Percentiles rank a stretch among this genome's conserved stretches.
Conservation (phyloP, 129 eudicot genomes). For the Rutidosis leptorrhynchoides region DNA sequence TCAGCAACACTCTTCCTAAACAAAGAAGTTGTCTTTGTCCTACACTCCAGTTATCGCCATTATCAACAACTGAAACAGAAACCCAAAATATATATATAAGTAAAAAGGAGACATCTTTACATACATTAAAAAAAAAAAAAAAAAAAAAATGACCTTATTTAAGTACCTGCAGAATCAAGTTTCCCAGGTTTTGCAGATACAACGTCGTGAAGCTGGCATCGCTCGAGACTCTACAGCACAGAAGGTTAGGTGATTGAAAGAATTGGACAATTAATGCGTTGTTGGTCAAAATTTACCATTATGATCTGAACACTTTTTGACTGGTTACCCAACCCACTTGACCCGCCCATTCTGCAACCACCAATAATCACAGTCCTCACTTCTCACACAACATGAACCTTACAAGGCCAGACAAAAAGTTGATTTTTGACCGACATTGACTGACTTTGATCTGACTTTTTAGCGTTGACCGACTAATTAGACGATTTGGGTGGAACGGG, state of each 20-base stretch:
- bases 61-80: constrained; percentile 28
- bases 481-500: too few relatives aligned
- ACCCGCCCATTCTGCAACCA: background rate
- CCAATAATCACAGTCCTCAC: too few relatives aligned
- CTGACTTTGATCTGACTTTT: too few relatives aligned
- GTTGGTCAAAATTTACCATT: too few relatives aligned
- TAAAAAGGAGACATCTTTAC: background rate
- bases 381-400: too few relatives aligned
- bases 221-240: constrained; percentile 62
- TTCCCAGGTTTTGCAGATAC: constrained; percentile 41
- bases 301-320: background rate
- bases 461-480: too few relatives aligned
- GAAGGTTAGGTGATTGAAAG: constrained; percentile 3
- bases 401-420: too few relatives aligned
- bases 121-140: background rate
- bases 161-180: constrained; percentile 35
- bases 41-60: constrained; percentile 40
- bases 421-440: too few relatives aligned
- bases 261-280: too few relatives aligned
- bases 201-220: constrained; percentile 48
- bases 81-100: background rate
- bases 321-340: background rate
- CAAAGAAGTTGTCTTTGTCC: constrained; percentile 85
- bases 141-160: background rate
- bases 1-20: constrained; percentile 37